These are phyloP conservation scores for Lolium perenne DNA, from an alignment of 176 grass and related monocot species.

Conservation along the genomic window DNA sequence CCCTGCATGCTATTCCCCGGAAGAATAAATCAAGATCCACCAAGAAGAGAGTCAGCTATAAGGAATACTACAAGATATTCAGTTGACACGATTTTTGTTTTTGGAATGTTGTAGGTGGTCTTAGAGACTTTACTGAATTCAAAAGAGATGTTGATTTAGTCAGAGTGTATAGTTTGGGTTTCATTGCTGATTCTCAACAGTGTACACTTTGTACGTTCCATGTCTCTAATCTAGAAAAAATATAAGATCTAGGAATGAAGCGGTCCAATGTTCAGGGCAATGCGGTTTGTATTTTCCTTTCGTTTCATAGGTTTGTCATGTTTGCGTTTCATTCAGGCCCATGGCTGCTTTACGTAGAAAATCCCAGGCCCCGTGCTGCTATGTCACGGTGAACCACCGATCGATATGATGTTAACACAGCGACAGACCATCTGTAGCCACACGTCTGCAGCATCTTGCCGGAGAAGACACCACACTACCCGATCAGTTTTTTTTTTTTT, in stretches of 20 bases:
- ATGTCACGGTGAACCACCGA: not conserved
- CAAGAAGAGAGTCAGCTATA: constrained; percentile 5
- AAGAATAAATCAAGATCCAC: constrained; percentile 5
- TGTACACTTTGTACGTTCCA: not conserved
- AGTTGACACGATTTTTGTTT: not conserved
- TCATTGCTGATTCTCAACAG: not conserved
- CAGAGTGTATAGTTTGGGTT: not conserved
- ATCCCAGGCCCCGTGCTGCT: not conserved
- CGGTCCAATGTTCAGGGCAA: not conserved
- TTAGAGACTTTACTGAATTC: not conserved
- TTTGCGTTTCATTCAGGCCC: not conserved
- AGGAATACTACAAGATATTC: constrained; percentile 16
- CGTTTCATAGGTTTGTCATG: not conserved
- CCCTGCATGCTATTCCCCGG: not conserved
- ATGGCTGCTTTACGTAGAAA: not conserved
- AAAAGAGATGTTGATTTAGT: not conserved
- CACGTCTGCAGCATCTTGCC: not conserved
- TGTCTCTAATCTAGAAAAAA: too few species aligned
- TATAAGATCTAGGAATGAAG: not conserved
- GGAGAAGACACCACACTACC: not conserved
- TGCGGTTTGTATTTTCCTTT: not conserved
- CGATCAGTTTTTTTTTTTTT: too few species aligned
- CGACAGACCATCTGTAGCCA: not conserved
- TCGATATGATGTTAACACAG: not conserved
- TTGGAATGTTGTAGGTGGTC: not conserved